Conservation (phyloP, 306 rosid species). For the Medicago ruthenica region DNA sequence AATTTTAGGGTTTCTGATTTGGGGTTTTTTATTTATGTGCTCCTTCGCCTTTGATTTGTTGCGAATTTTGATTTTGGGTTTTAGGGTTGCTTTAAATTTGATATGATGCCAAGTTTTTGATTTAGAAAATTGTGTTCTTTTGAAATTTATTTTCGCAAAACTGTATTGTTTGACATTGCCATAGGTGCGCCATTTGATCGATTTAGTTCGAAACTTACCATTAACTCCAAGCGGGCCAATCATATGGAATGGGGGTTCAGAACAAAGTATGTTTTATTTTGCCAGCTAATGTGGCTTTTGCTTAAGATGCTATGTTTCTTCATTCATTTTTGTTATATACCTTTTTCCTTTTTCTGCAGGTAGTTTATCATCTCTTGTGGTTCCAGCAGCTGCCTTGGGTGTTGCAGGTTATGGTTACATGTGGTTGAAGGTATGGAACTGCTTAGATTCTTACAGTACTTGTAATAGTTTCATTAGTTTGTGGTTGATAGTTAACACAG, state of each 20-base stretch:
- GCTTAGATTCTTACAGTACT: background rate
- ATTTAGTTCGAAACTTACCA: conserved; percentile 53
- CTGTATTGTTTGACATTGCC: conserved; percentile 32
- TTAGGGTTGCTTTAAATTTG: too few species aligned
- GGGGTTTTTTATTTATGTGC: too few species aligned
- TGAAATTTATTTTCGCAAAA: conserved; percentile 10
- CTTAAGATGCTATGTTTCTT: conserved; percentile 23
- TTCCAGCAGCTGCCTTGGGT: conserved; percentile 86
- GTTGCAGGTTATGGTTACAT: conserved; percentile 92
- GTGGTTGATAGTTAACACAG: background rate
- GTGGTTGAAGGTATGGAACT: conserved; percentile 87
- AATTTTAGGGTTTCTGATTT: too few species aligned
- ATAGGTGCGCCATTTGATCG: conserved; percentile 79
- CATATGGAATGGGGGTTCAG: conserved; percentile 70
- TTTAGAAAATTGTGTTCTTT: too few species aligned
- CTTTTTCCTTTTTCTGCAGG: conserved; percentile 64
- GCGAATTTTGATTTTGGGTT: too few species aligned
- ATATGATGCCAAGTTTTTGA: too few species aligned
- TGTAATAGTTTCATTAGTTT: conserved; percentile 35
- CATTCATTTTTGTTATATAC: background rate
- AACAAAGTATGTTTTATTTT: conserved; percentile 47
- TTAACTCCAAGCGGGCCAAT: conserved; percentile 42
- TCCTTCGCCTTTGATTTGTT: too few species aligned
- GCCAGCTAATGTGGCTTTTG: conserved; percentile 5
- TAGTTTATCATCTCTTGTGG: conserved; percentile 64